phyloP scores from a whole-genome alignment of 2,329 filamentous ascomycete genomes.

The Pseudophaeomoniella oleicola region DNA sequence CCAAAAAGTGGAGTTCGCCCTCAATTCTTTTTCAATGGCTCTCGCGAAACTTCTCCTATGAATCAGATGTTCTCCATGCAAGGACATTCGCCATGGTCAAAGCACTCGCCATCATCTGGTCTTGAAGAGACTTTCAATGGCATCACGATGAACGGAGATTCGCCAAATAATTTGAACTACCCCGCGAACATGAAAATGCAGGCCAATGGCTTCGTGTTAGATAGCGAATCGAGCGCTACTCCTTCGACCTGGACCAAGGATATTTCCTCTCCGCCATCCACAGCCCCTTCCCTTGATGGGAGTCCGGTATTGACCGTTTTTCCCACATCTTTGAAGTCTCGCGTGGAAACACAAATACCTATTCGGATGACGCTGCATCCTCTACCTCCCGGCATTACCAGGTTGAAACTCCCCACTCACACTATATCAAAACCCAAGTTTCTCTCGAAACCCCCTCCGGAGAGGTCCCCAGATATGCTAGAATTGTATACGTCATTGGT shows the following conservation, averaged over 20 bases:
- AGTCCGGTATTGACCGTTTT: slow-evolving; percentile 41
- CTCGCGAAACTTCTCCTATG: slow-evolving; percentile 23
- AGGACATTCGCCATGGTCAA: slow-evolving; percentile 22
- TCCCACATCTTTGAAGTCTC: slow-evolving; percentile 63
- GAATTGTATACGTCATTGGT: slow-evolving; percentile 72
- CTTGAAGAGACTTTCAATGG: slow-evolving; percentile 30
- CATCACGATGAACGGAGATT: slow-evolving; percentile 27
- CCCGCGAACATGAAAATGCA: slow-evolving; percentile 23
- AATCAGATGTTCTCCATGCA: slow-evolving; percentile 15
- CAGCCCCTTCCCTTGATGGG: slow-evolving; percentile 11
- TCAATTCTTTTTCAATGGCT: slow-evolving; percentile 18
- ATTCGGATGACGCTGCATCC: slow-evolving; percentile 68
- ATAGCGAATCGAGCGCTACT: slow-evolving; percentile 26
- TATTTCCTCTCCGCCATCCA: slow-evolving; percentile 12
- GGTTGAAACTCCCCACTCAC: slow-evolving; percentile 72
- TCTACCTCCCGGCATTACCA: slow-evolving; percentile 60
- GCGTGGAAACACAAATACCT: slow-evolving; percentile 92
- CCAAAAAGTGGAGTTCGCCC: slow-evolving; percentile 10
- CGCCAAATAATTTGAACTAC: slow-evolving; percentile 22
- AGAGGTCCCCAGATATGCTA: slow-evolving; percentile 55
- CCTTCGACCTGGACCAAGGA: slow-evolving; percentile 12
- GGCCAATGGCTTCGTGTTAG: slow-evolving; percentile 19
- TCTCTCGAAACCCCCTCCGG: slow-evolving; percentile 55
- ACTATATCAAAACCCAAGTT: slow-evolving; percentile 93
- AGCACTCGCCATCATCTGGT: slow-evolving; percentile 26